These are phyloP conservation scores for Daldinia grandis DNA, from an alignment of 495 filamentous ascomycete species.

Conservation along the genomic window DNA sequence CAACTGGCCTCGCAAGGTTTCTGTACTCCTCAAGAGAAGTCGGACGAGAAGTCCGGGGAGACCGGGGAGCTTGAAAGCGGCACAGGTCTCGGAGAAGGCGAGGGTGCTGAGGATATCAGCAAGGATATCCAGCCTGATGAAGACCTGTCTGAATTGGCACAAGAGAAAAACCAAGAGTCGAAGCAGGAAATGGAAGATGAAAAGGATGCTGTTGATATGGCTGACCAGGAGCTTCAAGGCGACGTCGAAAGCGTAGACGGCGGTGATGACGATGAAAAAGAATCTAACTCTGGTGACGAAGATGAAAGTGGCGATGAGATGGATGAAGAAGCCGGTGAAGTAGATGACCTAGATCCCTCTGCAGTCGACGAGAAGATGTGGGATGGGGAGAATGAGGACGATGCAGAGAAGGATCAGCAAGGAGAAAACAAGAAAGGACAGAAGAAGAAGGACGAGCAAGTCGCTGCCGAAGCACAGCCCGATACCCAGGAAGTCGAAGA, in stretches of 20 bases:
- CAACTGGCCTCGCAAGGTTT: conserved; percentile 85
- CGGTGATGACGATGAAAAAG: conserved; percentile 63
- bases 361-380: conserved; percentile 98
- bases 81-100: conserved; percentile 96
- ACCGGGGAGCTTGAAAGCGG: conserved; percentile 84
- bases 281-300: conserved; percentile 59
- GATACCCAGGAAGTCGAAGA: conserved; percentile 63
- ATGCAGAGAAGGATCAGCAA: conserved; percentile 81
- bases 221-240: conserved; percentile 86
- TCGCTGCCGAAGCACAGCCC: conserved; percentile 68
- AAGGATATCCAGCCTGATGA: conserved; percentile 95
- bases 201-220: conserved; percentile 93
- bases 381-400: conserved; percentile 82
- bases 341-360: conserved; percentile 85
- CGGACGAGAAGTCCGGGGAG: conserved; percentile 68
- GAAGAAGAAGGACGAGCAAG: conserved; percentile 69
- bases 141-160: conserved; percentile 88
- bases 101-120: conserved; percentile 95
- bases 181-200: conserved; percentile 79
- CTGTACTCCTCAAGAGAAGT: conserved; percentile 84
- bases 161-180: conserved; percentile 76
- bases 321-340: conserved; percentile 87
- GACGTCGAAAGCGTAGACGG: conserved; percentile 73
- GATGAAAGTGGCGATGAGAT: conserved; percentile 71
- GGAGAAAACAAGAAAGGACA: conserved; percentile 74